A percentile compares a stretch with the other conserved stretches of the same genome.
Evolutionary conservation across 2,329 filamentous ascomycete genomes (phyloP).

Genomic region (Stagonosporopsis tanaceti): DNA sequence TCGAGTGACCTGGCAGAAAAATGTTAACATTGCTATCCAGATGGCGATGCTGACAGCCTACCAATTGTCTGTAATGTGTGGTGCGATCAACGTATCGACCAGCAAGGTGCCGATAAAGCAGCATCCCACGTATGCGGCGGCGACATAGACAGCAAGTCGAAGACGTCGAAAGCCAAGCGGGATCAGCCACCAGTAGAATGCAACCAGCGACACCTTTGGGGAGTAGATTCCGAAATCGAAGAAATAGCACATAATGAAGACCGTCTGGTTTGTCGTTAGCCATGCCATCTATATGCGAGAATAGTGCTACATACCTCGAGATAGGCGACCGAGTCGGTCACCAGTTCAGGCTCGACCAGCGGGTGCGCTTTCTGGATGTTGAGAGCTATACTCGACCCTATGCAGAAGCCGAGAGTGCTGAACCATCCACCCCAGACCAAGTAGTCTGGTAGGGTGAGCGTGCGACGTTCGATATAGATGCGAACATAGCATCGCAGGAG

Average conservation of each 20-base stretch:
- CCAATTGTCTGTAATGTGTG: constrained; percentile 31
- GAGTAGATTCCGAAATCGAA: constrained; percentile 36
- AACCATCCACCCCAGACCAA: constrained; percentile 33
- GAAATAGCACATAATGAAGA: constrained; percentile 29
- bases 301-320: constrained; percentile 16
- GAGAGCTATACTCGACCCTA: constrained; percentile 29
- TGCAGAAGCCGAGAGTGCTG: constrained; percentile 28
- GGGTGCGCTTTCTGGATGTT: constrained; percentile 27
- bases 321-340: constrained; percentile 29
- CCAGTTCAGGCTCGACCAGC: constrained; percentile 22
- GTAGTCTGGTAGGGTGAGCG: constrained; percentile 28
- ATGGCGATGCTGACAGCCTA: background rate
- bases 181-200: constrained; percentile 39
- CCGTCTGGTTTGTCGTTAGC: constrained; percentile 21
- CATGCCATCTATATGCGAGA: background rate
- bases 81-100: constrained; percentile 24
- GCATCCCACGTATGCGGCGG: constrained; percentile 15
- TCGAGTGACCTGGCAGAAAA: constrained; percentile 23
- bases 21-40: background rate
- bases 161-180: constrained; percentile 29
- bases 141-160: constrained; percentile 25
- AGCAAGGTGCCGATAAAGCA: constrained; percentile 26
- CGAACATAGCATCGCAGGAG: constrained; percentile 31
- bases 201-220: constrained; percentile 29
- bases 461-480: constrained; percentile 22